Evolutionary conservation across 768 basidiomycete genomes (phyloP), one percentile per base, ranked within the genome.

Genomic region (Leccinum incarnatum): DNA sequence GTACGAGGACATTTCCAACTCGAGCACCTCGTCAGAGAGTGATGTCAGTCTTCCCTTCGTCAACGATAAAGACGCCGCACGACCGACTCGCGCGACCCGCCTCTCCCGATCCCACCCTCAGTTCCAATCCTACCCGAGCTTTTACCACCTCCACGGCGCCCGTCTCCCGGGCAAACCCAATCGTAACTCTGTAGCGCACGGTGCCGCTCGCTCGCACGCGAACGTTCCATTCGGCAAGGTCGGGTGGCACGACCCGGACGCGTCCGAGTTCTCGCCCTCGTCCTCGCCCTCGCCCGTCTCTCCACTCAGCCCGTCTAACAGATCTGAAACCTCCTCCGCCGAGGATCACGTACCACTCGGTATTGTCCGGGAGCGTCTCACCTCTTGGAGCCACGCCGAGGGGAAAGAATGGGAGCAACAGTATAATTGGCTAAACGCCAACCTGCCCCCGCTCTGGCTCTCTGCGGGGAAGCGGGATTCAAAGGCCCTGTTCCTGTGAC

Each of bases 271-370:
- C 11, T 19, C 36, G 19, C 27, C 50, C 1, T 69, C 69, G 4
- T 65, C 69, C 17, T 40, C 36, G 21, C 27, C 50, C 1, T 69
- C 69, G 3, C 69, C 68, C 0, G 17, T 53, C 5, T 21, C 52
- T 7, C 36, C 11, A 21, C 63, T 71, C 55, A 69, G 62, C n/a
- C 67, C 67, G 14, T 63, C 67, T n/a, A 21, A 52, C 62, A 30
- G 59, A 55, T 15, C 23, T 15, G 58, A 51, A 8, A 5, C 23
- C 23, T 15, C 23, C 29, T 56, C 59, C 12, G 51, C 55, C 32
- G 65, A 68, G 2, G 62, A 65, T n/a, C 58, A 57, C 3, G 15
- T 70, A 11, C 68, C 69, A 3, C 57, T 69, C 5, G 17, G 47
- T 7, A 51, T 21, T 5, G 46, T 68, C 48, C 37, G 45, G 32